Evolutionary conservation across 371 early-diverging fungal species (phyloP).

Genomic region (Coemansia sp.): DNA sequence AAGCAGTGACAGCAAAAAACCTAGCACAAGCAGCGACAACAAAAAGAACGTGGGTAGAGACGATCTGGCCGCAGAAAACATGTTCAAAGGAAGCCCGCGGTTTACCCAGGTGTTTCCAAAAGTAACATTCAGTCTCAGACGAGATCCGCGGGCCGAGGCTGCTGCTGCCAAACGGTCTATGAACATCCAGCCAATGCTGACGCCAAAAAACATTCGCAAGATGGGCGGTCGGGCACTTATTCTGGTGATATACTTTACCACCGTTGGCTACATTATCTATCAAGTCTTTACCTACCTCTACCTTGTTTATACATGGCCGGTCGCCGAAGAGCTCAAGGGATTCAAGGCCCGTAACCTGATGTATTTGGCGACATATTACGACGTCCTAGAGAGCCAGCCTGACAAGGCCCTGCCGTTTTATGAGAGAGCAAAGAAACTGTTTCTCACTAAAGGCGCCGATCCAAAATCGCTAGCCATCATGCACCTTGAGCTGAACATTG

Average conservation of each 20-base stretch:
- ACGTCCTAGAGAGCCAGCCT: slow-evolving; percentile 12
- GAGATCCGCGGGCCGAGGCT: background rate
- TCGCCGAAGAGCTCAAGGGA: slow-evolving; percentile 21
- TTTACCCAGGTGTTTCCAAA: slow-evolving; percentile 32
- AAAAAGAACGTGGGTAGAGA: slow-evolving; percentile 1
- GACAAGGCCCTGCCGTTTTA: slow-evolving; percentile 19
- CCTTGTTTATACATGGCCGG: slow-evolving; percentile 25
- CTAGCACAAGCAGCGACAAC: background rate
- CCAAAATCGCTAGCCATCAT: slow-evolving; percentile 18
- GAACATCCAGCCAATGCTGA: background rate
- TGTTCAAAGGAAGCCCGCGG: slow-evolving; percentile 40
- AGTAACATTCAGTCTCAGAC: background rate
- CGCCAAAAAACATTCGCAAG: slow-evolving; percentile 4
- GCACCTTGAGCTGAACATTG: slow-evolving; percentile 33
- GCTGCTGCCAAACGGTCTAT: background rate
- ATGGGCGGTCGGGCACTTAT: background rate
- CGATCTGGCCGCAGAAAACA: slow-evolving; percentile 19
- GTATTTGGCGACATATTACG: slow-evolving; percentile 36
- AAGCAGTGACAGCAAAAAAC: background rate
- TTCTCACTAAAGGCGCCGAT: slow-evolving; percentile 6
- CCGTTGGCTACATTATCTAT: slow-evolving; percentile 10
- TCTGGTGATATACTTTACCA: background rate
- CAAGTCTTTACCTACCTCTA: slow-evolving; percentile 23
- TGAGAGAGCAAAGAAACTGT: slow-evolving; percentile 1
- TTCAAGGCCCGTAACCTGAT: slow-evolving; percentile 16